Evolutionary conservation across 2,329 filamentous ascomycete species (phyloP).

Genomic region (Neonectria faginata): DNA sequence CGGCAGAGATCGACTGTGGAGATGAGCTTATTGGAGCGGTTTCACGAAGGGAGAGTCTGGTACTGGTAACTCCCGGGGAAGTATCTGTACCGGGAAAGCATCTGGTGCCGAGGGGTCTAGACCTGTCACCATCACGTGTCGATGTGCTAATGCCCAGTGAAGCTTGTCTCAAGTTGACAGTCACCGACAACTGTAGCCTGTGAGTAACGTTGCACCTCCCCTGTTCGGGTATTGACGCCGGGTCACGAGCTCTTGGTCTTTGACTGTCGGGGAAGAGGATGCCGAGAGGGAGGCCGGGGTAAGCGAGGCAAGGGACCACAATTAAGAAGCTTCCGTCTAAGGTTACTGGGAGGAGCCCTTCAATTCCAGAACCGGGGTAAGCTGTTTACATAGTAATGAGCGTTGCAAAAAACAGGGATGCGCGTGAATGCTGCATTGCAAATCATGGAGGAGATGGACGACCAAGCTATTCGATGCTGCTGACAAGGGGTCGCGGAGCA

Average conservation of each 20-base stretch:
- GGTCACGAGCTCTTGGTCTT: slow-evolving; percentile 14
- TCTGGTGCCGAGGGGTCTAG: not conserved
- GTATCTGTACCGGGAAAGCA: not conserved
- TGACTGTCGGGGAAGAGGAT: slow-evolving; percentile 10
- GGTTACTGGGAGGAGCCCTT: slow-evolving; percentile 19
- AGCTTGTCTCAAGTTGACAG: not conserved
- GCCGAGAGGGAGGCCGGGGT: slow-evolving; percentile 15
- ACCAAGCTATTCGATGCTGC: slow-evolving; percentile 12
- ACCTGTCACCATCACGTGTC: slow-evolving; percentile 2
- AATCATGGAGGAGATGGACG: slow-evolving; percentile 13
- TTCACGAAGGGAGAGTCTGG: not conserved
- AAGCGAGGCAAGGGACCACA: not conserved
- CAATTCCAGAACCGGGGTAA: slow-evolving; percentile 13
- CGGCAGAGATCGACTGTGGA: not conserved
- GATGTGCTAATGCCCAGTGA: not conserved
- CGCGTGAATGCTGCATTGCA: slow-evolving; percentile 17
- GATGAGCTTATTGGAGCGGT: not conserved
- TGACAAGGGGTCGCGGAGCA: slow-evolving; percentile 26
- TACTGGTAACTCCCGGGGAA: not conserved
- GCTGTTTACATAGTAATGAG: not conserved
- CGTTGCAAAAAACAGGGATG: slow-evolving; percentile 7
- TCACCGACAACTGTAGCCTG: not conserved
- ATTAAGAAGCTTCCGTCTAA: slow-evolving; percentile 23
- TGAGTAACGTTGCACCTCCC: slow-evolving; percentile 17
- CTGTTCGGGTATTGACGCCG: not conserved